These are phyloP conservation scores for Chalara sp. DNA, from an alignment of 2,329 filamentous ascomycete species.

Conservation along the genomic window DNA sequence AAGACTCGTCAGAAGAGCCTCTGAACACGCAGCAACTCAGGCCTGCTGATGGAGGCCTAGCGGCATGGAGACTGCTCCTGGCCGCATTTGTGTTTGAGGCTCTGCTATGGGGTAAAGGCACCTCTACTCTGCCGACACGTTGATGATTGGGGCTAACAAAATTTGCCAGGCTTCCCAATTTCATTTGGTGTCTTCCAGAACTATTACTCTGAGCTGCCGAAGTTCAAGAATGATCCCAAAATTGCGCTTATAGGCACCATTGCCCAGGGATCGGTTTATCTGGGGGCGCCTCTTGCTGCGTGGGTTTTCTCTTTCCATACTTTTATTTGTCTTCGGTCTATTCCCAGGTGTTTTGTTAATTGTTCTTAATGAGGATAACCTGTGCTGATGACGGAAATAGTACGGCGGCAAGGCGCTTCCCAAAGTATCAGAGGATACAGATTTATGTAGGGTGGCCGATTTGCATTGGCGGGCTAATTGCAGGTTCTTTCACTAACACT, in stretches of 20 bases:
- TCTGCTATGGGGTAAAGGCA: constrained; percentile 42
- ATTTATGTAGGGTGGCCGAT: constrained; percentile 34
- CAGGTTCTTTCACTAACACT: constrained; percentile 45
- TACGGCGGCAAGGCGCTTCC: constrained; percentile 24
- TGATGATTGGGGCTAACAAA: not conserved
- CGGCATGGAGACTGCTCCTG: constrained; percentile 39
- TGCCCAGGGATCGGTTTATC: constrained; percentile 26
- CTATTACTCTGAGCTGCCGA: constrained; percentile 54
- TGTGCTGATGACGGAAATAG: too few species aligned
- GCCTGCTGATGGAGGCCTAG: constrained; percentile 24
- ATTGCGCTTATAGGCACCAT: constrained; percentile 58
- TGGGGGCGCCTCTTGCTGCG: constrained; percentile 29
- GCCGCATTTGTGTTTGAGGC: constrained; percentile 45
- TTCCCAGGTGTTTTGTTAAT: too few species aligned
- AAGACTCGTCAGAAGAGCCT: too few species aligned
- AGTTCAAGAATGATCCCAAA: constrained; percentile 42
- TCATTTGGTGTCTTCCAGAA: constrained; percentile 66
- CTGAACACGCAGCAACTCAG: not conserved
- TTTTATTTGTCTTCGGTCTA: too few species aligned
- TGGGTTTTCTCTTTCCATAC: constrained; percentile 13
- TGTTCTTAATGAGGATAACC: too few species aligned
- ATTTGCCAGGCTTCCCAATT: constrained; percentile 56
- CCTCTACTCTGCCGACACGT: constrained; percentile 20
- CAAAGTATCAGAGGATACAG: constrained; percentile 28
- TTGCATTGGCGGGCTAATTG: constrained; percentile 32